These are phyloP conservation scores for Solanum paucissectum DNA, from an alignment of 257 asterid species.

Conservation along the genomic window DNA sequence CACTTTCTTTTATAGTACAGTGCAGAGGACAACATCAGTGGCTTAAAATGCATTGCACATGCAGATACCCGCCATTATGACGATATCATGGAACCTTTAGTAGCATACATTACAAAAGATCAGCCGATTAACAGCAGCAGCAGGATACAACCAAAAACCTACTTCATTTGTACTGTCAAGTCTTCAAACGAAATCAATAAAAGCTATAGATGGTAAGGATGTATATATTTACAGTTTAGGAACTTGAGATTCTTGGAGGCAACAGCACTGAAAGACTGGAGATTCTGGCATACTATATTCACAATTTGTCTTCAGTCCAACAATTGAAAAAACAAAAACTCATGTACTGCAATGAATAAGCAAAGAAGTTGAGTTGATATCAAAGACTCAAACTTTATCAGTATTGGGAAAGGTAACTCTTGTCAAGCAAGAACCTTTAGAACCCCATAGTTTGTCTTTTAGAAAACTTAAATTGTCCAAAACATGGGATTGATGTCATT, in stretches of 20 bases:
- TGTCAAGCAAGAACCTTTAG: not conserved
- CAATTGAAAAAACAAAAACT: not conserved
- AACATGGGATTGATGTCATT: not conserved
- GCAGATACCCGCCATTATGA: not conserved
- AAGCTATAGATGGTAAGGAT: not conserved
- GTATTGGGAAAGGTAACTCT: not conserved
- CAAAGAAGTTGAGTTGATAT: not conserved
- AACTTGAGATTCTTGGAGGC: not conserved
- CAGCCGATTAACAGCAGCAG: not conserved
- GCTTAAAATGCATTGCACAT: not conserved
- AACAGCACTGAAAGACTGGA: not conserved
- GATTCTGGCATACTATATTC: not conserved
- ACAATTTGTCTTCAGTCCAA: not conserved
- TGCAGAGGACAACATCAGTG: not conserved
- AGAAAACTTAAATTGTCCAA: not conserved
- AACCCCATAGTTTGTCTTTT: not conserved
- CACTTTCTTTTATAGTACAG: not conserved
- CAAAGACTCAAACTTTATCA: not conserved
- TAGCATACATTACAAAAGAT: not conserved
- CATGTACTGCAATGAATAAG: not conserved
- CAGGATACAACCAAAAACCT: not conserved
- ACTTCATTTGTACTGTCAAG: not conserved
- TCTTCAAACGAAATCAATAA: not conserved
- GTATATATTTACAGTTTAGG: not conserved
- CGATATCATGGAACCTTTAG: not conserved